These are phyloP conservation scores for Lasiodiplodia hormozganensis DNA, from an alignment of 2,329 filamentous ascomycete species.

Conservation along the genomic window DNA sequence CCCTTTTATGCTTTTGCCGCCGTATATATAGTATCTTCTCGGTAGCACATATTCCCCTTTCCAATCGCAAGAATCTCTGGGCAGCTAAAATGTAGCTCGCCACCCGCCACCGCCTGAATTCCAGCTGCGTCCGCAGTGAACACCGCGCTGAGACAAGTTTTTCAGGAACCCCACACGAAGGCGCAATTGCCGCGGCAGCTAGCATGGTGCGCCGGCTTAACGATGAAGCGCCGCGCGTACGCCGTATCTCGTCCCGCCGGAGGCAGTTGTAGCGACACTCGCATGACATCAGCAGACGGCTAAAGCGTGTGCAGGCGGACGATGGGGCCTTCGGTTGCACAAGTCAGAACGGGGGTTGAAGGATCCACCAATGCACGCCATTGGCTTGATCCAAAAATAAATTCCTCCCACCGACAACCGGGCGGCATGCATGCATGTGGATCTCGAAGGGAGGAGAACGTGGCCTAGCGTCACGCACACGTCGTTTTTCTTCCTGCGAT, in stretches of 20 bases:
- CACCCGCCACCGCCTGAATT: background rate
- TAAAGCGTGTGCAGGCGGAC: background rate
- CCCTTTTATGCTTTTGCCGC: background rate
- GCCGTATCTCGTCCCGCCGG: background rate
- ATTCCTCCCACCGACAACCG: background rate
- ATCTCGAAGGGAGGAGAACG: background rate
- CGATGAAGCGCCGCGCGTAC: background rate
- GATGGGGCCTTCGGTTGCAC: constrained; percentile 17
- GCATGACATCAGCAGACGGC: constrained; percentile 22
- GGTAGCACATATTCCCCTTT: constrained; percentile 18
- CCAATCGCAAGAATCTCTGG: background rate
- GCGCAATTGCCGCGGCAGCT: background rate
- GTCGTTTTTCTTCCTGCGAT: constrained; percentile 11
- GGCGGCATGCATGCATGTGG: background rate
- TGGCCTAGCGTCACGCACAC: constrained; percentile 3
- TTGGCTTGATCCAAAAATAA: constrained; percentile 24
- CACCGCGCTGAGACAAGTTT: background rate
- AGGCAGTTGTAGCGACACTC: constrained; percentile 3
- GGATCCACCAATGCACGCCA: background rate
- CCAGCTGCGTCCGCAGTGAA: background rate
- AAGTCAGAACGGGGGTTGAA: constrained; percentile 8
- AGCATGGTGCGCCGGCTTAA: background rate
- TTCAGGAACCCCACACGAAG: background rate
- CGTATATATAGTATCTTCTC: constrained; percentile 21
- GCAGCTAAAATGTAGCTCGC: constrained; percentile 4